Conservation (phyloP, 345 rosid genomes). For the Zanthoxylum bungeanum region DNA sequence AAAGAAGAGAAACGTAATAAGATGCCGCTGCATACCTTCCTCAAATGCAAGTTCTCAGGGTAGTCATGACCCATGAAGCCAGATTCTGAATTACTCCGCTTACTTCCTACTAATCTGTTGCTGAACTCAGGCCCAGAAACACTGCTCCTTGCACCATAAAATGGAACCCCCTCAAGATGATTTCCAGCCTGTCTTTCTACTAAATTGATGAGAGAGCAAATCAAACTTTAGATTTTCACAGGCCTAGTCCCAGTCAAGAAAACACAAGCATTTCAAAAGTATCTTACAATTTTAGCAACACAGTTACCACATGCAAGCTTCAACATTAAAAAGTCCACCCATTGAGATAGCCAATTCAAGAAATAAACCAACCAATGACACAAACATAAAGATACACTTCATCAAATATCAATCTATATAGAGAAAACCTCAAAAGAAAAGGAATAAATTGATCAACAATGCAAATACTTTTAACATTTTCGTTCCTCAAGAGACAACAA, state of each 20-base stretch:
- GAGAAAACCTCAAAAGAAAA: constrained; percentile 1
- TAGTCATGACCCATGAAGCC: constrained; percentile 60
- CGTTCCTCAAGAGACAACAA: constrained; percentile 3
- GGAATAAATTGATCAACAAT: neutral
- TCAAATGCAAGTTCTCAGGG: constrained; percentile 67
- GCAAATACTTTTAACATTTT: neutral
- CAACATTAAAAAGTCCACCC: neutral
- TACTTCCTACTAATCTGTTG: constrained; percentile 61
- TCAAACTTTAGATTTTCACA: constrained; percentile 22
- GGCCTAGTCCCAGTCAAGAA: constrained; percentile 8
- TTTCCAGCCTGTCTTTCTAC: constrained; percentile 59
- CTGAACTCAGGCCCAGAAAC: constrained; percentile 60
- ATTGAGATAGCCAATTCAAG: neutral
- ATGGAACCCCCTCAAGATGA: constrained; percentile 88
- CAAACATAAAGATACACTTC: neutral
- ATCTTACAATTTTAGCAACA: neutral
- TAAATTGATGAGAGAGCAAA: constrained; percentile 28
- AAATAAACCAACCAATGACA: neutral
- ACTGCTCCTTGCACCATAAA: constrained; percentile 67
- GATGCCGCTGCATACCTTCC: constrained; percentile 53
- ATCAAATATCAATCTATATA: constrained; percentile 2
- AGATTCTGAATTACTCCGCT: constrained; percentile 77
- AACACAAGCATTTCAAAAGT: constrained; percentile 1
- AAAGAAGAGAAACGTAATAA: neutral
- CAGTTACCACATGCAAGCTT: constrained; percentile 9